A percentile compares a stretch with the other conserved stretches of the same genome.
These are phyloP conservation scores for Posidonia oceanica DNA, from an alignment of 116 monocot genomes.

Conservation along the genomic window DNA sequence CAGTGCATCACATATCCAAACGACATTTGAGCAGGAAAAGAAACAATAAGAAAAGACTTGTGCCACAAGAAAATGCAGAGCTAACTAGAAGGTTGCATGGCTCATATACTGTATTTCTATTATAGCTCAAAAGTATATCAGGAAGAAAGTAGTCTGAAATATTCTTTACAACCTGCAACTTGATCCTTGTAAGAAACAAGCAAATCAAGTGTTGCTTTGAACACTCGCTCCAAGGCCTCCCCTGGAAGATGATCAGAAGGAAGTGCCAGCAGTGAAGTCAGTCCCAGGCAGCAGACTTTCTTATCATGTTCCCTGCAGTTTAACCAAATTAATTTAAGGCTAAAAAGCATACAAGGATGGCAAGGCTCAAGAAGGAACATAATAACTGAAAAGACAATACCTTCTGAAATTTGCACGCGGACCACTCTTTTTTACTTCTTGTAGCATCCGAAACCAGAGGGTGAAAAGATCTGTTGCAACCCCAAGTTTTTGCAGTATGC, in stretches of 20 bases:
- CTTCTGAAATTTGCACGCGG: slow-evolving; percentile 64
- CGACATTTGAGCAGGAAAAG: no score
- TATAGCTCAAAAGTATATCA: no score
- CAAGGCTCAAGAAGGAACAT: slow-evolving; percentile 1
- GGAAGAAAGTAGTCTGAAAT: no score
- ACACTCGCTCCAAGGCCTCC: slow-evolving; percentile 69
- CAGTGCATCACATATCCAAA: no score
- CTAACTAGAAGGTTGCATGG: no score
- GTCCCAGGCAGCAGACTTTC: slow-evolving; percentile 89
- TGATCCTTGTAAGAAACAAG: slow-evolving; percentile 90
- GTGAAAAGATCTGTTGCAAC: slow-evolving; percentile 71
- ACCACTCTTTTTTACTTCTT: slow-evolving; percentile 85
- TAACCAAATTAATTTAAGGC: neutral
- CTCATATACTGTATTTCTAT: no score
- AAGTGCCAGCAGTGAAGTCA: slow-evolving; percentile 81
- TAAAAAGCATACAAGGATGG: neutral
- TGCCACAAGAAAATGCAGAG: no score
- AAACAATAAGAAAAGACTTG: no score
- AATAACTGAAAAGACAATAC: slow-evolving; percentile 15
- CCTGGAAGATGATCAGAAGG: slow-evolving; percentile 51
- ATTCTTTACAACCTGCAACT: slow-evolving; percentile 54
- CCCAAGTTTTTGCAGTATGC: slow-evolving; percentile 59
- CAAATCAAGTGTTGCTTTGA: slow-evolving; percentile 68
- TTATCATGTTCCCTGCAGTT: slow-evolving; percentile 87
- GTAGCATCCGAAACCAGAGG: slow-evolving; percentile 92